Evolutionary conservation across 2,329 filamentous ascomycete genomes (phyloP).

Genomic region (Aspergillus pseudoglaucus): DNA sequence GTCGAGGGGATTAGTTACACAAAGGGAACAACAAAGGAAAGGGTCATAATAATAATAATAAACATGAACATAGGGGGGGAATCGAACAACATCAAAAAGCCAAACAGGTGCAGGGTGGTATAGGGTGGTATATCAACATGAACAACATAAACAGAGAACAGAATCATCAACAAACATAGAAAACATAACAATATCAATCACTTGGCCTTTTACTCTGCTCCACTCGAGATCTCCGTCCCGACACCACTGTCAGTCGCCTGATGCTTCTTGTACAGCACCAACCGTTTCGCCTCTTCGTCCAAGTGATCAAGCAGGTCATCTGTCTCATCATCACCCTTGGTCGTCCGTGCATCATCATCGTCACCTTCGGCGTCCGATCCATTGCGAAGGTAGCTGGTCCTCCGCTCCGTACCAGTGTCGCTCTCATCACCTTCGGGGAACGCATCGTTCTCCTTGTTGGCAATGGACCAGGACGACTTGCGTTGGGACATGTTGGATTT

Average conservation of each 20-base stretch:
- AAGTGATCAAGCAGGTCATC: neutral
- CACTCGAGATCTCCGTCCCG: conserved; percentile 22
- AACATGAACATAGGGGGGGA: neutral
- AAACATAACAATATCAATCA: conserved; percentile 11
- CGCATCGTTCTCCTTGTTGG: conserved; percentile 57
- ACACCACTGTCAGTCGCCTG: conserved; percentile 21
- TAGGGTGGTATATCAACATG: conserved; percentile 5
- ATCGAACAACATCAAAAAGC: neutral
- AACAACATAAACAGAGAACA: conserved; percentile 18
- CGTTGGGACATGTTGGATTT: conserved; percentile 56
- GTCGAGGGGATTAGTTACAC: neutral
- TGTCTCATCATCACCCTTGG: conserved; percentile 12
- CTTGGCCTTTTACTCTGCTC: conserved; percentile 6
- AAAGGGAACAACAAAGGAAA: neutral
- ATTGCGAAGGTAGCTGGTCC: conserved; percentile 38
- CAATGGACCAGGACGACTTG: conserved; percentile 60
- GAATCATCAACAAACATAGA: conserved; percentile 8
- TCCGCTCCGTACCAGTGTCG: conserved; percentile 44
- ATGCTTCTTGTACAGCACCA: conserved; percentile 23
- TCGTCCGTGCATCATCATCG: conserved; percentile 10
- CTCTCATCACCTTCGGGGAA: conserved; percentile 53
- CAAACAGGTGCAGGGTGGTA: neutral
- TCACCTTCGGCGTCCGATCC: conserved; percentile 17
- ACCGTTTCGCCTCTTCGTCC: conserved; percentile 15
- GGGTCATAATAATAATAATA: neutral